Percentiles rank a stretch among this genome's conserved stretches.
Conservation (phyloP, 2,329 filamentous ascomycete species). For the Parastagonospora nodorum region DNA sequence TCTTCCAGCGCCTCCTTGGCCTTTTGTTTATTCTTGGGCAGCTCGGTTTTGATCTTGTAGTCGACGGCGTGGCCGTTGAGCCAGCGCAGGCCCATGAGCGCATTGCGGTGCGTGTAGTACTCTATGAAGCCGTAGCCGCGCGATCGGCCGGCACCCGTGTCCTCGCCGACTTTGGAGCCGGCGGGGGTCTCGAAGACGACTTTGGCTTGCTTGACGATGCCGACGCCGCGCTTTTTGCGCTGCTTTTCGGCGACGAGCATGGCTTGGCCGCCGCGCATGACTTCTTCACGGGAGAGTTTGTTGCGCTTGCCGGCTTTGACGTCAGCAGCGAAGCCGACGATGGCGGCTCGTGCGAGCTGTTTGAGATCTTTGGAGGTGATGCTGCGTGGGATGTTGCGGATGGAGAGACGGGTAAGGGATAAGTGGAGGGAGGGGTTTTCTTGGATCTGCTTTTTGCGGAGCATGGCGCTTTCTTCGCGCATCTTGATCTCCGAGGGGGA, state of each 20-base stretch:
- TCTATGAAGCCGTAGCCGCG: constrained; percentile 98
- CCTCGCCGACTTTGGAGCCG: constrained; percentile 81
- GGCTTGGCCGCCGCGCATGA: constrained; percentile 75
- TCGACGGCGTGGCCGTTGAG: constrained; percentile 77
- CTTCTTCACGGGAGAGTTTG: constrained; percentile 87
- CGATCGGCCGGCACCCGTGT: constrained; percentile 77
- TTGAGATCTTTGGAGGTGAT: constrained; percentile 88
- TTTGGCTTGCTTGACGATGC: constrained; percentile 89
- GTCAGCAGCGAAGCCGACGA: constrained; percentile 91
- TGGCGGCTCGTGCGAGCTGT: constrained; percentile 84
- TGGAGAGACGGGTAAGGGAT: constrained; percentile 84
- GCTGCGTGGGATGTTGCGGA: constrained; percentile 87
- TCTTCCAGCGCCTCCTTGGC: constrained; percentile 60
- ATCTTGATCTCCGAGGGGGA: constrained; percentile 81
- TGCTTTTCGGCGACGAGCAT: constrained; percentile 80
- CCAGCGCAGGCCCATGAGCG: constrained; percentile 92
- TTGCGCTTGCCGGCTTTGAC: constrained; percentile 77
- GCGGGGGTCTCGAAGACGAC: constrained; percentile 88
- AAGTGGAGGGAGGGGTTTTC: constrained; percentile 88
- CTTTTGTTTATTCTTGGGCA: constrained; percentile 46
- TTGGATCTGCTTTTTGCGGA: constrained; percentile 89
- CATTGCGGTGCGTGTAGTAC: constrained; percentile 90
- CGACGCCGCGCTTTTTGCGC: constrained; percentile 81
- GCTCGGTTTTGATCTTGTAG: constrained; percentile 55
- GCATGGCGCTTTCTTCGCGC: constrained; percentile 82